Evolutionary conservation across 768 basidiomycete species (phyloP).

Genomic region (Kwoniella europaea): DNA sequence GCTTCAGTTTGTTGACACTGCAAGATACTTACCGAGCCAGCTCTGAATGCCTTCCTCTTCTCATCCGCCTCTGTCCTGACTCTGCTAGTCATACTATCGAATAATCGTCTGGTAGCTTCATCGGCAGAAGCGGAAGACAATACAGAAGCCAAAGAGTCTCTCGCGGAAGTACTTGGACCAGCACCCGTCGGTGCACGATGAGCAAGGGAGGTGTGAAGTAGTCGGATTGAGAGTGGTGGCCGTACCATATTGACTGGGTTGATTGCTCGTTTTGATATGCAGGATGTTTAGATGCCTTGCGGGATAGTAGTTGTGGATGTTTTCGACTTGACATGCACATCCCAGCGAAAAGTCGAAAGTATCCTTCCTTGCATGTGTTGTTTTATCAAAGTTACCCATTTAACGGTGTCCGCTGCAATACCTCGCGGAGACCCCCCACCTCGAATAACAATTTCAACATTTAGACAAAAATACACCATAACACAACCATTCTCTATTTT

Average conservation of each 20-base stretch:
- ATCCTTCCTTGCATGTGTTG: no score
- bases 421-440: conserved; percentile 4
- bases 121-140: conserved; percentile 2
- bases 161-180: not conserved
- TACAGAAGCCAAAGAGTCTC: conserved; percentile 11
- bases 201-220: conserved; percentile 24
- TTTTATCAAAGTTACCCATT: conserved; percentile 6
- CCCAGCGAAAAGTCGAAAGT: not conserved
- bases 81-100: conserved; percentile 14
- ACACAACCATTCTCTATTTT: not conserved
- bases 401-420: not conserved
- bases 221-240: conserved; percentile 15
- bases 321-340: no score
- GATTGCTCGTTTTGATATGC: not conserved
- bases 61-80: conserved; percentile 19
- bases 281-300: no score
- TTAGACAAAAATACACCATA: no score
- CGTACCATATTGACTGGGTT: conserved; percentile 5
- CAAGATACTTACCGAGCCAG: conserved; percentile 16
- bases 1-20: not conserved
- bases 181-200: conserved; percentile 16
- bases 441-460: not conserved
- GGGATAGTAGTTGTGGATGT: no score
- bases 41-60: conserved; percentile 11
- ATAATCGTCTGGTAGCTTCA: conserved; percentile 10